Percentiles rank a stretch among this genome's conserved stretches.
phyloP scores from a whole-genome alignment of 1,284 basidiomycete genomes.

The Ustilago xerochloae region DNA sequence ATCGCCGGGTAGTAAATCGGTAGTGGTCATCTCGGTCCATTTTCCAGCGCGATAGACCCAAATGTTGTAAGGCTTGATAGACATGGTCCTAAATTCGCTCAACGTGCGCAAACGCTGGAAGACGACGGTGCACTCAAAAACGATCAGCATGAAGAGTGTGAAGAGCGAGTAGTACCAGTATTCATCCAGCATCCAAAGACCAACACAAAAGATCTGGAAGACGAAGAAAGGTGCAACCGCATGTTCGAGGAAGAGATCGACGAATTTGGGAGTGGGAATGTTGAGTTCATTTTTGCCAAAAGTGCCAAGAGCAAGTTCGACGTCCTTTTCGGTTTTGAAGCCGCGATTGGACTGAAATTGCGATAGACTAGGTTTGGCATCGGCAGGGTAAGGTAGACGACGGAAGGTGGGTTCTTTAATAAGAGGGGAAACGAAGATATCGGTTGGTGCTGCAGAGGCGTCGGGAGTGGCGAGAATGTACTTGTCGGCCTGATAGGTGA shows the following conservation, averaged over 20 bases:
- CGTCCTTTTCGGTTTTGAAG: constrained; percentile 65
- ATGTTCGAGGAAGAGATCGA: constrained; percentile 67
- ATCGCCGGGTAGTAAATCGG: constrained; percentile 65
- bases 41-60: constrained; percentile 60
- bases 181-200: constrained; percentile 68
- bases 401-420: constrained; percentile 77
- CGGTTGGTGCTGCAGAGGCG: constrained; percentile 55
- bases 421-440: constrained; percentile 59
- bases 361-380: constrained; percentile 77
- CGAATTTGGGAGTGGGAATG: constrained; percentile 65
- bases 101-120: constrained; percentile 66
- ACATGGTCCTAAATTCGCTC: constrained; percentile 68
- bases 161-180: constrained; percentile 68
- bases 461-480: constrained; percentile 78
- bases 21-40: constrained; percentile 61
- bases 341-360: constrained; percentile 76
- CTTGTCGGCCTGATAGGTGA: constrained; percentile 95
- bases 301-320: constrained; percentile 59
- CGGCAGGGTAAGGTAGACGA: constrained; percentile 88
- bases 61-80: constrained; percentile 65
- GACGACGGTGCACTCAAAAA: constrained; percentile 67
- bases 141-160: constrained; percentile 67
- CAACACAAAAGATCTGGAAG: constrained; percentile 68
- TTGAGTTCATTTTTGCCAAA: constrained; percentile 65
- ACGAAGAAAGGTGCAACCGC: constrained; percentile 68